Evolutionary conservation across 164 flowering plant genomes (phyloP).

Genomic region (Sedum album): DNA sequence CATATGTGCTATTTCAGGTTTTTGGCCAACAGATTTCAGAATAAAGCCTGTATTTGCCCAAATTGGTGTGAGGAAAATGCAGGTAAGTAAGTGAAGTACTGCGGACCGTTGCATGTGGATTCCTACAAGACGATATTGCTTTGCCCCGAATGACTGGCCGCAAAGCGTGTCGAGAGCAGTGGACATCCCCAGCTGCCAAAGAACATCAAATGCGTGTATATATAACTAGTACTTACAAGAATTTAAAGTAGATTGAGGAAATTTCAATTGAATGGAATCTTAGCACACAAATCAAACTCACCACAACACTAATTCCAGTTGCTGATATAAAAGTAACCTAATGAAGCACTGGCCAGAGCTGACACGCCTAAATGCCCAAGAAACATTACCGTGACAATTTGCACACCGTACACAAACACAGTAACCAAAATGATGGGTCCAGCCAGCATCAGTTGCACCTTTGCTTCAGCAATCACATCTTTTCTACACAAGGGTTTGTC

Average conservation of each 20-base stretch:
- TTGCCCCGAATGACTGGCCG: slow-evolving; percentile 8
- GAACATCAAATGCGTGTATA: not conserved
- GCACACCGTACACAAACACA: slow-evolving; percentile 9
- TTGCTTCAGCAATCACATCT: slow-evolving; percentile 4
- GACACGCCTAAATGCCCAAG: not conserved
- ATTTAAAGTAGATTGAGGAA: too few relatives aligned
- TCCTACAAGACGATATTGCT: slow-evolving; percentile 2
- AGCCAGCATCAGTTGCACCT: slow-evolving; percentile 14
- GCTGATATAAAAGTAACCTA: slow-evolving; percentile 3
- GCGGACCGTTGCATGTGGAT: slow-evolving; percentile 7
- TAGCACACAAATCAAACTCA: not conserved
- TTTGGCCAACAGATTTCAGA: not conserved
- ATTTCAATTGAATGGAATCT: too few relatives aligned
- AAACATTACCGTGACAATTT: slow-evolving; percentile 3
- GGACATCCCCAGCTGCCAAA: not conserved
- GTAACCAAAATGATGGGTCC: slow-evolving; percentile 21
- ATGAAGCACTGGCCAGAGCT: slow-evolving; percentile 2
- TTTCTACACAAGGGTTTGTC: too few relatives aligned
- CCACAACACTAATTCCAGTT: not conserved
- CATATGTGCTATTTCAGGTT: not conserved
- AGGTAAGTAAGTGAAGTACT: not conserved
- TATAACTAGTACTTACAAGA: not conserved
- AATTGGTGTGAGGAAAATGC: not conserved
- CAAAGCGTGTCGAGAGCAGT: slow-evolving; percentile 1
- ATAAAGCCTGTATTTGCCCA: slow-evolving; percentile 6